phyloP scores from a whole-genome alignment of 352 stramenopile genomes.

The Phytophthora hybrid region DNA sequence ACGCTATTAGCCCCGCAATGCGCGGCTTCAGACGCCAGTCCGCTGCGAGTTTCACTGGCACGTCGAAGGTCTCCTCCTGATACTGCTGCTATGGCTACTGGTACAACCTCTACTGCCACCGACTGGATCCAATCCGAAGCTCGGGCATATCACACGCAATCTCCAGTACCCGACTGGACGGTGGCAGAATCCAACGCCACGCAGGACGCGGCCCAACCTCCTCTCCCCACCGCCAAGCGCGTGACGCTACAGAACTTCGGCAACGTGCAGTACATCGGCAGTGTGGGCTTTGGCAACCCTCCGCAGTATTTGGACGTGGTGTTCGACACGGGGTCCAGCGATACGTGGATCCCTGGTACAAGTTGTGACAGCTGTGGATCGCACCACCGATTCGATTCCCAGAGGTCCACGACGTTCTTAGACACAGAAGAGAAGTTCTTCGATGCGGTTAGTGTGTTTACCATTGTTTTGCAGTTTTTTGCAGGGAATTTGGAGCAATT shows the following conservation, averaged over 20 bases:
- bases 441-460: constrained; percentile 48
- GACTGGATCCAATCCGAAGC: constrained; percentile 37
- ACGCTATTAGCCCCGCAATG: not conserved
- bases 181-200: constrained; percentile 16
- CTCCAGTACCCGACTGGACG: constrained; percentile 12
- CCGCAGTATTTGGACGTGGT: constrained; percentile 73
- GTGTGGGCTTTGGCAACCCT: constrained; percentile 76
- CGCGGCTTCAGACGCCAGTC: constrained; percentile 3
- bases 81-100: not conserved
- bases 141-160: not conserved
- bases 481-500: constrained; percentile 9
- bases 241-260: constrained; percentile 81
- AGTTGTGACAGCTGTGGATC: constrained; percentile 60
- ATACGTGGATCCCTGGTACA: constrained; percentile 79
- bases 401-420: constrained; percentile 70
- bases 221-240: constrained; percentile 49
- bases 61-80: constrained; percentile 15
- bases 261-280: constrained; percentile 87
- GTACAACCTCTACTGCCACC: constrained; percentile 5
- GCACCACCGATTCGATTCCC: constrained; percentile 63
- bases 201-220: constrained; percentile 28
- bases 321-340: constrained; percentile 85
- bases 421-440: constrained; percentile 83
- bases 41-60: constrained; percentile 30
- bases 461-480: not conserved